A percentile compares a stretch with the other conserved stretches of the same genome.
phyloP scores from a whole-genome alignment of 169 alveolate genomes.

The Plasmodium knowlesi region DNA sequence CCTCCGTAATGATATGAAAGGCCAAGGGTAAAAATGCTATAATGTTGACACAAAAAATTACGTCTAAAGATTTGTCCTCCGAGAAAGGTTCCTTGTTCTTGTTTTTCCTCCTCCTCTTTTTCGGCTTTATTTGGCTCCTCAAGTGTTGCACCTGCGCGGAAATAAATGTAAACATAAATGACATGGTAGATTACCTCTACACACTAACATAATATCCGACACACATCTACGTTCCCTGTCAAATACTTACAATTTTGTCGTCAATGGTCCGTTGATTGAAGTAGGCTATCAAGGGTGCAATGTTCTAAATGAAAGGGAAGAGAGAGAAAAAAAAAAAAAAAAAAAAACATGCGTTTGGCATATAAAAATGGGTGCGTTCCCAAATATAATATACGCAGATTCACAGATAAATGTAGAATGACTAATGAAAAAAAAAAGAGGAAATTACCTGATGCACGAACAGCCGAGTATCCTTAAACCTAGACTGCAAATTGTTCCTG shows the following conservation, averaged over 20 bases:
- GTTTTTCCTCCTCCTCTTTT: constrained; percentile 37
- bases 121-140: constrained; percentile 58
- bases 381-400: not conserved
- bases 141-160: constrained; percentile 33
- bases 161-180: too few relatives aligned
- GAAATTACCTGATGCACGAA: constrained; percentile 44
- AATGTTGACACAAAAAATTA: not conserved
- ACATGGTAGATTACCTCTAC: not conserved
- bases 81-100: constrained; percentile 41
- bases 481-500: constrained; percentile 26
- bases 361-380: not conserved
- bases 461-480: constrained; percentile 31
- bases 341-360: not conserved
- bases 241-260: constrained; percentile 29
- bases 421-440: not conserved
- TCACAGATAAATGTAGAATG: not conserved
- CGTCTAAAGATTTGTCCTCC: constrained; percentile 63
- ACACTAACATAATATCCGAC: not conserved
- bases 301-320: constrained; percentile 14
- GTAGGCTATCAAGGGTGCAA: constrained; percentile 35
- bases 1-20: not conserved
- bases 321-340: not conserved
- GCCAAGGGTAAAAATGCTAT: not conserved
- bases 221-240: not conserved
- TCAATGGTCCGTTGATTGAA: constrained; percentile 58